Percentiles rank a stretch among this genome's conserved stretches.
Evolutionary conservation across 2,329 filamentous ascomycete species (phyloP).

Genomic region (Kalaharituber pfeilii): DNA sequence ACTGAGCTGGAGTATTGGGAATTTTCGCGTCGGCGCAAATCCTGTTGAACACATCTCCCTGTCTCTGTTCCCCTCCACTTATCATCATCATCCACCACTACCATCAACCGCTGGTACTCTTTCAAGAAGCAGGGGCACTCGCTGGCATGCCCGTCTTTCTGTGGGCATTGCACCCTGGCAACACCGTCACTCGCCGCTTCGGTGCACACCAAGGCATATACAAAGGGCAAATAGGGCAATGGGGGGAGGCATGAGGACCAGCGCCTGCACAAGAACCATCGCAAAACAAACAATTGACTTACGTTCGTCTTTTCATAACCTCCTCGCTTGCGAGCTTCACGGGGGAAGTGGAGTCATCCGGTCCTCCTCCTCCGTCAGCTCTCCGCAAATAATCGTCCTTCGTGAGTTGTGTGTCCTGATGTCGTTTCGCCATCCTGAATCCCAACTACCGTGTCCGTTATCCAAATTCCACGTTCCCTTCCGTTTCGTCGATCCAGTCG

Average conservation of each 20-base stretch:
- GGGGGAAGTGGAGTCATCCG: conserved; percentile 10
- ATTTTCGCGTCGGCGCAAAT: neutral
- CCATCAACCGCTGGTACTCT: neutral
- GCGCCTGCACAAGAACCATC: neutral
- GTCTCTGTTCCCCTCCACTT: neutral
- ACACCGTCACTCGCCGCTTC: neutral
- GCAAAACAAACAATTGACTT: conserved; percentile 7
- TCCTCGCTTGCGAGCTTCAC: conserved; percentile 11
- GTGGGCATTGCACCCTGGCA: neutral
- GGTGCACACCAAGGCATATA: neutral
- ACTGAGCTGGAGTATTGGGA: neutral
- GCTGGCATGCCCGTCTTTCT: neutral
- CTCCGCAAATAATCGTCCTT: conserved; percentile 16
- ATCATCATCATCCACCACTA: neutral
- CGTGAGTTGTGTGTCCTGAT: conserved; percentile 18
- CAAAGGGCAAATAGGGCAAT: neutral
- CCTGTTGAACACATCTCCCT: neutral
- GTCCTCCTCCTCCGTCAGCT: conserved; percentile 7
- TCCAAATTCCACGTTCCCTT: neutral
- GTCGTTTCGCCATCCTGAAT: conserved; percentile 17
- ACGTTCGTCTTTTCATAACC: conserved; percentile 13
- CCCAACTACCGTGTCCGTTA: neutral
- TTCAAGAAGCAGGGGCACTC: neutral
- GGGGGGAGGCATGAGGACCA: too few relatives aligned
- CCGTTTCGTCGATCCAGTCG: too few relatives aligned